Evolutionary conservation across 1,284 basidiomycete species (phyloP).

Genomic region (Agroathelia rolfsii): DNA sequence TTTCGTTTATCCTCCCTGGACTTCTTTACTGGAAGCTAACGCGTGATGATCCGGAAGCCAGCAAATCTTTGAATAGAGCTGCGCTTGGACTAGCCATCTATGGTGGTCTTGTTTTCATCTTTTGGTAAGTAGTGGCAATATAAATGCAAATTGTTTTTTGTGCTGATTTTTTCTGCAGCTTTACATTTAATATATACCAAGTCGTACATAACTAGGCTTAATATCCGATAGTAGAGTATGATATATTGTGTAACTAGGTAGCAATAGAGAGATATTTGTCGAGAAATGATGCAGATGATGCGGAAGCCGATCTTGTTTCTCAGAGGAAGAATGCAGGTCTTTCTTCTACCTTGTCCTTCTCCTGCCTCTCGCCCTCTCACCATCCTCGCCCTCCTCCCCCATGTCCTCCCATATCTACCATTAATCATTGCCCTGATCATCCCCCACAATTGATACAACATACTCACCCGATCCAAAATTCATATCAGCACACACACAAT

Average conservation of each 20-base stretch:
- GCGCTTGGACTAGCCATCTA: slow-evolving; percentile 68
- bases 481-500: too few relatives aligned
- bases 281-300: slow-evolving; percentile 4
- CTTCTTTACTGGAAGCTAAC: slow-evolving; percentile 80
- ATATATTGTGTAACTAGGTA: slow-evolving; percentile 16
- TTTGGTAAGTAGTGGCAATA: slow-evolving; percentile 55
- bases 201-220: slow-evolving; percentile 29
- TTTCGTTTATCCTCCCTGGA: slow-evolving; percentile 95
- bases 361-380: slow-evolving; percentile 1
- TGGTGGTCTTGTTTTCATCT: slow-evolving; percentile 74
- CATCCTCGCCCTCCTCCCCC: slow-evolving; percentile 1
- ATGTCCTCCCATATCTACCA: background rate
- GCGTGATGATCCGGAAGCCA: slow-evolving; percentile 50
- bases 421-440: too few relatives aligned
- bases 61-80: slow-evolving; percentile 45
- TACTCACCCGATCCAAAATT: background rate
- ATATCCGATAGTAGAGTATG: slow-evolving; percentile 9
- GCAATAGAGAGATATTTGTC: slow-evolving; percentile 3
- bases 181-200: slow-evolving; percentile 70
- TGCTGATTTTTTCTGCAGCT: slow-evolving; percentile 27
- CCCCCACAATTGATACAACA: too few relatives aligned
- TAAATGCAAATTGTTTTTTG: slow-evolving; percentile 6
- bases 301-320: slow-evolving; percentile 7
- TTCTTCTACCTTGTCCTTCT: slow-evolving; percentile 4
- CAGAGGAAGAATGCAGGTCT: slow-evolving; percentile 1